Evolutionary conservation across 2,329 filamentous ascomycete genomes (phyloP), one percentile per base, ranked within the genome.

Genomic region (Monosporascus sp.): DNA sequence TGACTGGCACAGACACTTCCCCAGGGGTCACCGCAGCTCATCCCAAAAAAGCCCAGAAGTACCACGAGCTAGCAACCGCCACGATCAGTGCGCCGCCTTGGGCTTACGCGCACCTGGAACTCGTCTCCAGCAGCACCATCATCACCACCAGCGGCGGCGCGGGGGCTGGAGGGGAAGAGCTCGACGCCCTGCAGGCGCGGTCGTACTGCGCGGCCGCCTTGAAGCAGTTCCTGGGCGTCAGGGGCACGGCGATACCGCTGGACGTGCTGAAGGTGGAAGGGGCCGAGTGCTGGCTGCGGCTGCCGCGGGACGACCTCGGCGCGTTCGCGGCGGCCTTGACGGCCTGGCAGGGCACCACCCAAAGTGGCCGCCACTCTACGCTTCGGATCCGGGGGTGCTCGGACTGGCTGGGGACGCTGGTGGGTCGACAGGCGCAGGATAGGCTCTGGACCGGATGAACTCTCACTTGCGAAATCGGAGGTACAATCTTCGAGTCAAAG

Each of bases 171-270:
- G 25, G 25, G 14, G n/a, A 15, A 24, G 45, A 58, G 1, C 71
- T 89, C 6, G 87, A 91, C 68, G 72, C 76, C 3, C 71, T 90
- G 3, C 84, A 84, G 38, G 75, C 80, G 18, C 82, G 81, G 37
- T 74, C 82, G 0, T 84, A 88, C 63, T 80, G 88, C 59, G 81
- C 79, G 2, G 68, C 78, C 1, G 84, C 88, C 0, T 72, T 93
- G 7, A 75, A 74, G 1, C 81, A 87, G 56, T 91, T 89, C 61
- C 79, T 93, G 1, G 89, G 89, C 20, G 70, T 82, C 18, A 84
- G 82, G 0, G 89, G 89, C 11, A 71, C 77, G 2, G 83, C 82
- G 11, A 84, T 92, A 3, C 72, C 84, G 1, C 65, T 91, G 52
- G 89, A 93, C 63, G 82, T 92, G 20, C 76, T 93, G 37, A 82